Conservation (phyloP, 139 green algal genomes). For the Yamagishiella unicocca region DNA sequence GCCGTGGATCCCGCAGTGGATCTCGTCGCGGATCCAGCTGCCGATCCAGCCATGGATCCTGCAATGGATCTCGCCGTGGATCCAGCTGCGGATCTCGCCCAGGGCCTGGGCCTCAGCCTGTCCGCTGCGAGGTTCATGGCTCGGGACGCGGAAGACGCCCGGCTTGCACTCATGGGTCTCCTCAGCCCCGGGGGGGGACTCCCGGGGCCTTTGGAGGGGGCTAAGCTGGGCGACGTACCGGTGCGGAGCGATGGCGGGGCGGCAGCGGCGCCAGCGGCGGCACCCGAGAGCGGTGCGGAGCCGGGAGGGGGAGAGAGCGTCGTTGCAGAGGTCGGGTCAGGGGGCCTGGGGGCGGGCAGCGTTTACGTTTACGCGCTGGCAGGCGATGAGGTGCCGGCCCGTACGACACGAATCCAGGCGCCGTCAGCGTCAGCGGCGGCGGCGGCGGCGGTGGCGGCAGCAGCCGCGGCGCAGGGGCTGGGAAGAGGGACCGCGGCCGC, state of each 20-base stretch:
- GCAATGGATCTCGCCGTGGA: neutral
- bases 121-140: neutral
- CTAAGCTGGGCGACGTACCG: too few relatives aligned
- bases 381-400: neutral
- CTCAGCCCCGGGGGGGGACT: neutral
- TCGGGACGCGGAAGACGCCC: neutral
- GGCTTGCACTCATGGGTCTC: slow-evolving; percentile 16
- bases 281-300: too few relatives aligned
- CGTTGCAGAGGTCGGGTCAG: too few relatives aligned
- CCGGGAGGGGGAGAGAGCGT: too few relatives aligned
- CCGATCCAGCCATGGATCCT: too few relatives aligned
- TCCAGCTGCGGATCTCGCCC: neutral
- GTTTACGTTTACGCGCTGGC: slow-evolving; percentile 15
- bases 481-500: neutral
- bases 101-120: neutral
- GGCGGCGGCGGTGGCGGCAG: neutral
- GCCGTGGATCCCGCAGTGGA: too few relatives aligned
- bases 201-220: slow-evolving; percentile 14
- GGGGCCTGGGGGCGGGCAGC: neutral
- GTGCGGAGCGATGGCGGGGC: too few relatives aligned
- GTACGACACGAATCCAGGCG: neutral
- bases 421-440: neutral
- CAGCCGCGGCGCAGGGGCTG: neutral
- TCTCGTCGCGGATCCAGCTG: too few relatives aligned
- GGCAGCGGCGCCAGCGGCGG: too few relatives aligned